phyloP scores from a whole-genome alignment of 2,329 filamentous ascomycete species.

The Bimuria novae-zelandiae region DNA sequence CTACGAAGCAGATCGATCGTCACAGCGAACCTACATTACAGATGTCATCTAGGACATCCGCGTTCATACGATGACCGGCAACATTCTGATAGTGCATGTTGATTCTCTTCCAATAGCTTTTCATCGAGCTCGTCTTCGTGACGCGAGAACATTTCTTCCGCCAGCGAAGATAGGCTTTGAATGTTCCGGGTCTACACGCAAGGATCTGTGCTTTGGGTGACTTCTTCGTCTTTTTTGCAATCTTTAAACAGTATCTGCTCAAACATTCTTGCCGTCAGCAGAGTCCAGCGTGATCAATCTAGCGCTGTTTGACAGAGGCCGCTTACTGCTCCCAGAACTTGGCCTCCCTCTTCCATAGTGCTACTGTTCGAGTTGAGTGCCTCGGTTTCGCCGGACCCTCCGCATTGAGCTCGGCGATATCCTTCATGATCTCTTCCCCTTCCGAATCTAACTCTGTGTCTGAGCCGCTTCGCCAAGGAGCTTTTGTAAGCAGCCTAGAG shows the following conservation, averaged over 20 bases:
- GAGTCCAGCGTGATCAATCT: background rate
- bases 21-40: slow-evolving; percentile 18
- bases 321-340: slow-evolving; percentile 21
- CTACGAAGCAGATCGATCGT: background rate
- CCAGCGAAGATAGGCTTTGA: slow-evolving; percentile 24
- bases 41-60: slow-evolving; percentile 19
- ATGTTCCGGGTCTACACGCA: slow-evolving; percentile 10
- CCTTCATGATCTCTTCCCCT: slow-evolving; percentile 22
- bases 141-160: slow-evolving; percentile 17
- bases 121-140: slow-evolving; percentile 20
- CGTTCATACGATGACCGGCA: slow-evolving; percentile 16
- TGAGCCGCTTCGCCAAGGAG: background rate
- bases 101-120: slow-evolving; percentile 19
- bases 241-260: slow-evolving; percentile 17
- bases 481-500: too few relatives aligned
- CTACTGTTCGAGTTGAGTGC: slow-evolving; percentile 17
- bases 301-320: background rate
- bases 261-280: background rate
- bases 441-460: slow-evolving; percentile 20
- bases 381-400: slow-evolving; percentile 23
- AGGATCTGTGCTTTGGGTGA: slow-evolving; percentile 16
- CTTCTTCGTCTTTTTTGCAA: slow-evolving; percentile 13
- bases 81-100: slow-evolving; percentile 9
- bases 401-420: slow-evolving; percentile 19
- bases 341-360: slow-evolving; percentile 23